phyloP scores from a whole-genome alignment of 306 rosid genomes.

The Morella rubra region DNA sequence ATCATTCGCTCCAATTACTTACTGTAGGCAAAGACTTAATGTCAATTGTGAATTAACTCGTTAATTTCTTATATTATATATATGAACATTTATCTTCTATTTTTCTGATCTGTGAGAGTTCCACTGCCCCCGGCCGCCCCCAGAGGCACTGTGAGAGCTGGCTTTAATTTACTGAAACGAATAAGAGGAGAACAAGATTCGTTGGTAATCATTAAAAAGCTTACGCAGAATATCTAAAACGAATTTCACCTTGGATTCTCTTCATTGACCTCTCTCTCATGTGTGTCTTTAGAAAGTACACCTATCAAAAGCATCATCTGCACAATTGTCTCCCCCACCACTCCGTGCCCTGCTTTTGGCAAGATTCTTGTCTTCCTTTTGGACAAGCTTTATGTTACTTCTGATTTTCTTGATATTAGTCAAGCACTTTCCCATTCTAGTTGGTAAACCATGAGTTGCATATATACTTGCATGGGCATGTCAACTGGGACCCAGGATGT shows the following conservation, averaged over 20 bases:
- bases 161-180: no score
- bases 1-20: no score
- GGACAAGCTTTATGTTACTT: conserved; percentile 45
- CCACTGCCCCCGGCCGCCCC: no score
- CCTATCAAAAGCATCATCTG: conserved; percentile 43
- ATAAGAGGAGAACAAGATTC: no score
- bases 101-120: no score
- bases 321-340: conserved; percentile 26
- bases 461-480: conserved; percentile 28
- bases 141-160: no score
- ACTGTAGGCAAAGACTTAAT: no score
- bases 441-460: conserved; percentile 1
- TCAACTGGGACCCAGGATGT: conserved; percentile 28
- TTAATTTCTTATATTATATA: no score
- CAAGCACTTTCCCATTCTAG: conserved; percentile 22
- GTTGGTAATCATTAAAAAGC: no score
- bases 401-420: conserved; percentile 6
- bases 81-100: no score
- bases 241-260: conserved; percentile 62
- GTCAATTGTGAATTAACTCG: no score
- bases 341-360: conserved; percentile 46
- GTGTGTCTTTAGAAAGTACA: conserved; percentile 21
- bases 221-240: conserved; percentile 15
- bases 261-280: conserved; percentile 38
- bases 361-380: conserved; percentile 55